These are phyloP conservation scores for Parsonsia alboflavescens DNA, from an alignment of 257 asterid species.

Conservation along the genomic window DNA sequence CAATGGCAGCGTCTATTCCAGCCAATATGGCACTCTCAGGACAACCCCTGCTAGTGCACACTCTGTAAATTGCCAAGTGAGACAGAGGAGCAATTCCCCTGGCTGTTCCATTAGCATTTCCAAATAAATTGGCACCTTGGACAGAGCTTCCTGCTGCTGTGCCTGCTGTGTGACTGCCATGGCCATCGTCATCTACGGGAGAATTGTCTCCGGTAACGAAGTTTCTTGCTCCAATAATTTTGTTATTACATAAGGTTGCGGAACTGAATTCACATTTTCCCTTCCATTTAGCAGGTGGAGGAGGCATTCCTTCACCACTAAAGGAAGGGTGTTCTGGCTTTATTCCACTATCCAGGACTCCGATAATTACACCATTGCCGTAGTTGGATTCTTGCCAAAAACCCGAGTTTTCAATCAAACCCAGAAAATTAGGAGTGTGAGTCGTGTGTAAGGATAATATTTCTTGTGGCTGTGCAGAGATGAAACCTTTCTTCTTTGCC, in stretches of 20 bases:
- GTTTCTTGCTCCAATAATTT: constrained; percentile 16
- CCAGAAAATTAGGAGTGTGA: constrained; percentile 13
- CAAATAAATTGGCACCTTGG: constrained; percentile 16
- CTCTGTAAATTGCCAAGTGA: constrained; percentile 19
- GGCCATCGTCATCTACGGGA: not conserved
- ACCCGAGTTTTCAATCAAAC: constrained; percentile 12
- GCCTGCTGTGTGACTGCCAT: constrained; percentile 20
- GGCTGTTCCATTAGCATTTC: constrained; percentile 21
- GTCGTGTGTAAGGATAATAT: constrained; percentile 11
- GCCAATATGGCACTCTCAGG: constrained; percentile 16
- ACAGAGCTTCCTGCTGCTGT: constrained; percentile 21
- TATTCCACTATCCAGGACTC: constrained; percentile 17
- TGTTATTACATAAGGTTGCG: constrained; percentile 11
- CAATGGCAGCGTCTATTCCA: constrained; percentile 15
- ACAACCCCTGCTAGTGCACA: not conserved
- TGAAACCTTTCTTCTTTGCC: constrained; percentile 16
- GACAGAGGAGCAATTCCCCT: constrained; percentile 19
- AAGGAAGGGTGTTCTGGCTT: constrained; percentile 18
- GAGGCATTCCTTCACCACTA: constrained; percentile 7
- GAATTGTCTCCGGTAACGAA: not conserved
- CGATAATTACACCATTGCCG: constrained; percentile 18
- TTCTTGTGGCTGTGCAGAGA: constrained; percentile 8
- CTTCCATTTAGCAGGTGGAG: constrained; percentile 23
- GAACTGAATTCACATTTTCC: constrained; percentile 9
- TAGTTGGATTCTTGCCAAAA: constrained; percentile 13